Percentiles rank a stretch among this genome's conserved stretches.
Conservation (phyloP, 176 grass and related monocot genomes). For the Urochloa ruziziensis region DNA sequence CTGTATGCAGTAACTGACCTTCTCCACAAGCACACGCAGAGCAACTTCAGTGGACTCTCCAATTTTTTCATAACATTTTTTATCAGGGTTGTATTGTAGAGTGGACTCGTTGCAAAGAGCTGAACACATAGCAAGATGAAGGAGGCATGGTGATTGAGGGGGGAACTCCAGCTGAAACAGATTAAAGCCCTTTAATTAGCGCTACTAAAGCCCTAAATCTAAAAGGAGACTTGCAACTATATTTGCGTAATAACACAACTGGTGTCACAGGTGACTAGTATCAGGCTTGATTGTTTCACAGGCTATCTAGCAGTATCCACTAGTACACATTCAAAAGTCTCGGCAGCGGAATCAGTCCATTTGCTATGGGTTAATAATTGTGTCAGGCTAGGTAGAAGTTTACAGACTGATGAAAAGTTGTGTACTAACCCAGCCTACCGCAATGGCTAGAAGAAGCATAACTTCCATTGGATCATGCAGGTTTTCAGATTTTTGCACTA, state of each 20-base stretch:
- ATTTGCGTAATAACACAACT: background rate
- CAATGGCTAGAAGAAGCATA: background rate
- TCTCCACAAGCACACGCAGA: slow-evolving; percentile 91
- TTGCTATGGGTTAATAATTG: background rate
- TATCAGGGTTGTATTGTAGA: slow-evolving; percentile 96
- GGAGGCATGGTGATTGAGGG: slow-evolving; percentile 91
- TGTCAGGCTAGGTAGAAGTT: background rate
- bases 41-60: slow-evolving; percentile 99
- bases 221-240: slow-evolving; percentile 2
- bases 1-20: slow-evolving; percentile 52
- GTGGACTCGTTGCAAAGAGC: slow-evolving; percentile 97
- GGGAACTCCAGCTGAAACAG: slow-evolving; percentile 92
- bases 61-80: slow-evolving; percentile 94
- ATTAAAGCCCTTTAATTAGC: slow-evolving; percentile 33
- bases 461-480: background rate
- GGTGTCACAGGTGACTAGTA: background rate
- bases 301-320: background rate
- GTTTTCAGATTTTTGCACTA: slow-evolving; percentile 24
- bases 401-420: background rate
- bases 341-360: background rate
- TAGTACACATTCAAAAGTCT: background rate
- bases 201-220: slow-evolving; percentile 7
- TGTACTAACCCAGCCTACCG: background rate
- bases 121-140: slow-evolving; percentile 98
- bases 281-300: background rate